Evolutionary conservation across 2,329 filamentous ascomycete genomes (phyloP).

Genomic region (Lasiodiplodia theobromae): DNA sequence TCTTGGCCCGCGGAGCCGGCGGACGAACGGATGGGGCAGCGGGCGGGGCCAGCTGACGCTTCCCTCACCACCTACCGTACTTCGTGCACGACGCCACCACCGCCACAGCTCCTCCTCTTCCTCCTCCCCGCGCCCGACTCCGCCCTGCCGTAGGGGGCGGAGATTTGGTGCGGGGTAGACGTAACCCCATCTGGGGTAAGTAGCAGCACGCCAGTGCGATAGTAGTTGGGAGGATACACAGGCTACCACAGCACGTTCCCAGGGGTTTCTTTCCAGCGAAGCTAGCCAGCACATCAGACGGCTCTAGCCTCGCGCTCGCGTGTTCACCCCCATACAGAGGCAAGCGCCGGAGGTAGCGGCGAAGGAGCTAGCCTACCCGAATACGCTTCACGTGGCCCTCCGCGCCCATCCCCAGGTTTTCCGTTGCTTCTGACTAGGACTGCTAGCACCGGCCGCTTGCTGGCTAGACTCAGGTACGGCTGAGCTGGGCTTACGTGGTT

Average conservation of each 20-base stretch:
- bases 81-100: background rate
- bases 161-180: background rate
- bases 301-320: background rate
- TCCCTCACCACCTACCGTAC: background rate
- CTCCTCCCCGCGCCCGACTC: background rate
- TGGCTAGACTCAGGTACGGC: slow-evolving; percentile 1
- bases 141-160: background rate
- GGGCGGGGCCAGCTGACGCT: background rate
- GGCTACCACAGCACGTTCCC: background rate
- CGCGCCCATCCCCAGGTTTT: background rate
- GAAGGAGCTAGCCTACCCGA: background rate
- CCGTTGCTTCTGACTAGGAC: background rate
- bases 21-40: background rate
- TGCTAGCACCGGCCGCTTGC: background rate
- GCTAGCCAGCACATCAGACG: background rate
- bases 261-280: background rate
- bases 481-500: background rate
- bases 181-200: background rate
- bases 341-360: background rate
- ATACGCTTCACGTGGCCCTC: background rate
- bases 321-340: background rate
- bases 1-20: background rate
- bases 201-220: background rate
- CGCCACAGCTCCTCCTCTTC: background rate
- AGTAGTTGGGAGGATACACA: too few species aligned